A percentile compares a stretch with the other conserved stretches of the same genome.
phyloP scores from a whole-genome alignment of 2,329 filamentous ascomycete genomes.

The Macrophomina pseudophaseolina region DNA sequence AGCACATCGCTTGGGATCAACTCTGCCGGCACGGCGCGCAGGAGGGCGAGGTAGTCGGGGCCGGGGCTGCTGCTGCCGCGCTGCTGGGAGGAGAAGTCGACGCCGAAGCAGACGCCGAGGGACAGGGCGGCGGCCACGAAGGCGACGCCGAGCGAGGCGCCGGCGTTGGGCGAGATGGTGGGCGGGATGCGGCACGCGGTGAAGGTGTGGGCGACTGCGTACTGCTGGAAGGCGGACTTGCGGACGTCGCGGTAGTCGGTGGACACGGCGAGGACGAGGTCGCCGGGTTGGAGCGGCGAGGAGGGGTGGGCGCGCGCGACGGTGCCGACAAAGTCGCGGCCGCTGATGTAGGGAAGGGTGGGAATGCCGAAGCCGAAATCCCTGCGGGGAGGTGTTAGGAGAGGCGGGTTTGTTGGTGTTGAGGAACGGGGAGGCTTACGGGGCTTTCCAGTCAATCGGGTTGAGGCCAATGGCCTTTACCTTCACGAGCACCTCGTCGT shows the following conservation, averaged over 20 bases:
- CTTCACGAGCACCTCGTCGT: constrained; percentile 66
- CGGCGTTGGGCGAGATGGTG: neutral
- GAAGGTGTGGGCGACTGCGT: constrained; percentile 67
- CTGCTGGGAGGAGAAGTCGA: constrained; percentile 58
- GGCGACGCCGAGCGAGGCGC: neutral
- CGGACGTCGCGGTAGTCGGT: constrained; percentile 76
- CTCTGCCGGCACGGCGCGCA: constrained; percentile 54
- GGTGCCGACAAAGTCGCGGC: constrained; percentile 70
- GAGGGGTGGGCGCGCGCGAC: constrained; percentile 56
- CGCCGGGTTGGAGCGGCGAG: constrained; percentile 29
- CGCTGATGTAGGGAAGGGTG: constrained; percentile 69
- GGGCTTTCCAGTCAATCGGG: constrained; percentile 77
- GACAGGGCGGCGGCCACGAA: neutral
- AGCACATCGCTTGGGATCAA: constrained; percentile 65
- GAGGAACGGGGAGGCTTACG: constrained; percentile 54
- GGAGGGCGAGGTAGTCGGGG: constrained; percentile 62
- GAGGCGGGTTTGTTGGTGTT: neutral
- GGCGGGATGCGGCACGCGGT: constrained; percentile 68
- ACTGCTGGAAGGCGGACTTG: constrained; percentile 75
- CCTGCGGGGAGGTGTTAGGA: neutral
- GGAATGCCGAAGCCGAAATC: constrained; percentile 75
- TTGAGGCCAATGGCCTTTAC: constrained; percentile 71
- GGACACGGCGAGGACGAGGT: constrained; percentile 64
- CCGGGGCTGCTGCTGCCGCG: constrained; percentile 36
- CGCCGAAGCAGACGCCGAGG: constrained; percentile 60